Conservation (phyloP, 495 filamentous ascomycete species). For the Apiosordaria backusii region DNA sequence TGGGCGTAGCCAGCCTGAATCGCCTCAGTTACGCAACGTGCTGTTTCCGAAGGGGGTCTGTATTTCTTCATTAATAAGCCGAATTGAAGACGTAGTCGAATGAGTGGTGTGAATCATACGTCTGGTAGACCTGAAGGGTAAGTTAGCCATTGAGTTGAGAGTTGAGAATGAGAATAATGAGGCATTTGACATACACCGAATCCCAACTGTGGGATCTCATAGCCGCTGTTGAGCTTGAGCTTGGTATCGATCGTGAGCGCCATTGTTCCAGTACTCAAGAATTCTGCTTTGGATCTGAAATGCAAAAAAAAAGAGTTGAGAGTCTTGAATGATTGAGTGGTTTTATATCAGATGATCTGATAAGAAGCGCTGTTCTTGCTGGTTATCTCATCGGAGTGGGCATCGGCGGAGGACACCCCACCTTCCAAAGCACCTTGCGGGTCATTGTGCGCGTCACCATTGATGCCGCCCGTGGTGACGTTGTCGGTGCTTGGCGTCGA, state of each 20-base stretch:
- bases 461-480: neutral
- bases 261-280: conserved; percentile 39
- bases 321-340: neutral
- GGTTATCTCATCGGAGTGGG: neutral
- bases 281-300: neutral
- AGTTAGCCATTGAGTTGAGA: neutral
- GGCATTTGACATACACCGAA: conserved; percentile 57
- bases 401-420: neutral
- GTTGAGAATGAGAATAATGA: conserved; percentile 2
- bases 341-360: neutral
- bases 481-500: neutral
- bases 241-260: conserved; percentile 61
- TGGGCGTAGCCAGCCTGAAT: conserved; percentile 70
- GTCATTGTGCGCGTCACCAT: neutral
- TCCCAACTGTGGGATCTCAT: conserved; percentile 71
- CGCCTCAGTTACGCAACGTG: conserved; percentile 56
- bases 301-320: too few relatives aligned
- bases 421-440: neutral
- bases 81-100: neutral
- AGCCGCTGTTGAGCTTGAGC: conserved; percentile 68
- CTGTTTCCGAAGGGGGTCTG: conserved; percentile 38
- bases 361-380: neutral
- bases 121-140: conserved; percentile 68
- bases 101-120: conserved; percentile 39
- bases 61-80: neutral